These are phyloP conservation scores for Entoloma clypeatum DNA, from an alignment of 1,284 basidiomycete genomes.

Conservation along the genomic window DNA sequence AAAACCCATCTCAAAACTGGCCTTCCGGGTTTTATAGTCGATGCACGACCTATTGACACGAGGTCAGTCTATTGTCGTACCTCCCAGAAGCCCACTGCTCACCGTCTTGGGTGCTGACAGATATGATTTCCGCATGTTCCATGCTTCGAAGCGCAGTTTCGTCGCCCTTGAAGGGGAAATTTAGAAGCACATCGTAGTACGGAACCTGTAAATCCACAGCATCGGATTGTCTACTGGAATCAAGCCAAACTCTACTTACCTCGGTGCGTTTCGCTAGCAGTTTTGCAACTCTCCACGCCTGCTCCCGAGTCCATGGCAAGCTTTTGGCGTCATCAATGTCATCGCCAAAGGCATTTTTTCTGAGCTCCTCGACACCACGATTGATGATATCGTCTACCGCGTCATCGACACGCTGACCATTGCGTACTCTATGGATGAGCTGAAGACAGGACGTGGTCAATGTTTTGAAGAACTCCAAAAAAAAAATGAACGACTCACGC, in stretches of 20 bases:
- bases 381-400: conserved; percentile 88
- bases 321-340: conserved; percentile 82
- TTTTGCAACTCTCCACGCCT: conserved; percentile 86
- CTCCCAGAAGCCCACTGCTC: conserved; percentile 14
- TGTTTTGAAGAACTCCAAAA: neutral
- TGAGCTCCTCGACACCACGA: conserved; percentile 77
- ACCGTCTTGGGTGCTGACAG: conserved; percentile 77
- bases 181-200: conserved; percentile 80
- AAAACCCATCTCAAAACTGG: conserved; percentile 89
- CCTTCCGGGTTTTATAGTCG: conserved; percentile 82
- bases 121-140: conserved; percentile 88
- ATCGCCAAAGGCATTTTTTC: conserved; percentile 92
- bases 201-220: conserved; percentile 47
- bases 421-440: conserved; percentile 83
- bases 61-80: conserved; percentile 1
- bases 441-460: conserved; percentile 24
- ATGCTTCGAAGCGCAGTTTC: conserved; percentile 79
- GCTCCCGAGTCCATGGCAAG: conserved; percentile 81
- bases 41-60: conserved; percentile 66
- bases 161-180: conserved; percentile 91
- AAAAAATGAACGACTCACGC: conserved; percentile 42
- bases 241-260: conserved; percentile 36
- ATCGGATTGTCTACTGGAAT: neutral
- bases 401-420: conserved; percentile 68
- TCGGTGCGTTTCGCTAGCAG: conserved; percentile 69